Percentiles rank a stretch among this genome's conserved stretches.
Evolutionary conservation across 805 yeast species (phyloP).

Genomic region (Priceomyces castillae): DNA sequence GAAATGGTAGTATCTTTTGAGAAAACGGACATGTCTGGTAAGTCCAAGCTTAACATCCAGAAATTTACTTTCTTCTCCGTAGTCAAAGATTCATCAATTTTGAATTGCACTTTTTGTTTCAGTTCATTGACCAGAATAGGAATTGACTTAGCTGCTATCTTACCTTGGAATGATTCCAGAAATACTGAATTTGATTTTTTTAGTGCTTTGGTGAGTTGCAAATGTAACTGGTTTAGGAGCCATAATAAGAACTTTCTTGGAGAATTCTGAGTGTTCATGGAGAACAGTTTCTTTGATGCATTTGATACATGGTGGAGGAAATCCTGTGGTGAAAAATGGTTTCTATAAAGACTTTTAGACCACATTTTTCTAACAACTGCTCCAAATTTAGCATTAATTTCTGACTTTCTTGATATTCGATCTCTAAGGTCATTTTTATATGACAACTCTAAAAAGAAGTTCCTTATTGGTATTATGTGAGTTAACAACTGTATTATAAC

Average conservation of each 20-base stretch:
- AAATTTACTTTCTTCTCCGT: conserved; percentile 26
- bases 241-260: conserved; percentile 62
- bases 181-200: conserved; percentile 20
- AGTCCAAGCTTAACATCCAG: conserved; percentile 55
- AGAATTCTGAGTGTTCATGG: conserved; percentile 37
- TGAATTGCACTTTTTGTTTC: conserved; percentile 23
- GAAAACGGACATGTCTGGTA: conserved; percentile 40
- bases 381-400: conserved; percentile 43
- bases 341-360: conserved; percentile 56
- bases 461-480: conserved; percentile 52
- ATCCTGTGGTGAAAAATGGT: conserved; percentile 68
- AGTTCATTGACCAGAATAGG: conserved; percentile 13
- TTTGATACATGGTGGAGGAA: conserved; percentile 49
- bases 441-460: conserved; percentile 32
- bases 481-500: conserved; percentile 54
- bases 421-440: conserved; percentile 20
- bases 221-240: conserved; percentile 50
- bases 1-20: conserved; percentile 36
- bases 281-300: conserved; percentile 43
- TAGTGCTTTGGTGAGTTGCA: conserved; percentile 14
- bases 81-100: conserved; percentile 7
- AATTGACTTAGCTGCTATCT: conserved; percentile 29
- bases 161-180: conserved; percentile 52
- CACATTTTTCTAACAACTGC: conserved; percentile 56
- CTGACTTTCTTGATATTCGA: conserved; percentile 11